phyloP scores from a whole-genome alignment of 306 rosid genomes.

The Leucaena leucocephala region DNA sequence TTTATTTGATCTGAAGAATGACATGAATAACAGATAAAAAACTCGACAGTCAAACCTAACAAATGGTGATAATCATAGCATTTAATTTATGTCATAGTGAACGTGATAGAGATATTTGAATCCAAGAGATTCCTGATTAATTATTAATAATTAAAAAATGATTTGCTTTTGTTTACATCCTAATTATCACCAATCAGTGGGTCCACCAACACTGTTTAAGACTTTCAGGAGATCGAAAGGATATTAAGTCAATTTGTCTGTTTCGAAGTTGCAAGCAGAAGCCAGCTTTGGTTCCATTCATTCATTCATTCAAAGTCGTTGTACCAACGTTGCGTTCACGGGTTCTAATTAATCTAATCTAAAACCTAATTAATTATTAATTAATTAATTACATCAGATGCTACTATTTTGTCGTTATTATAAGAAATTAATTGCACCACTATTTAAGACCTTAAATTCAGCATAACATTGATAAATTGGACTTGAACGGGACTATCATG shows the following conservation, averaged over 20 bases:
- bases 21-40: background rate
- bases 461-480: conserved; percentile 16
- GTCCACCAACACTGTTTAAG: background rate
- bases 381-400: background rate
- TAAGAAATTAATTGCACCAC: background rate
- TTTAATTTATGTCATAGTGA: background rate
- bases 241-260: background rate
- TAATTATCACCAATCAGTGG: background rate
- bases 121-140: background rate
- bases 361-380: background rate
- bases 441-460: conserved; percentile 25
- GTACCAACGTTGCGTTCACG: conserved; percentile 41
- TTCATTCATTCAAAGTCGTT: conserved; percentile 2
- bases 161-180: background rate
- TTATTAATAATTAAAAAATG: background rate
- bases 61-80: background rate
- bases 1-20: background rate
- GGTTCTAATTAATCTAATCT: conserved; percentile 19
- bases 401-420: background rate
- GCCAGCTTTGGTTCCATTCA: conserved; percentile 6
- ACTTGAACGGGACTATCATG: conserved; percentile 21
- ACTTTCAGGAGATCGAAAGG: conserved; percentile 17
- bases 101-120: background rate
- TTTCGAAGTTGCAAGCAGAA: conserved; percentile 18
- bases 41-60: background rate